These are phyloP conservation scores for Chaetomium globosum DNA, from an alignment of 2,329 filamentous ascomycete genomes.

Conservation along the genomic window DNA sequence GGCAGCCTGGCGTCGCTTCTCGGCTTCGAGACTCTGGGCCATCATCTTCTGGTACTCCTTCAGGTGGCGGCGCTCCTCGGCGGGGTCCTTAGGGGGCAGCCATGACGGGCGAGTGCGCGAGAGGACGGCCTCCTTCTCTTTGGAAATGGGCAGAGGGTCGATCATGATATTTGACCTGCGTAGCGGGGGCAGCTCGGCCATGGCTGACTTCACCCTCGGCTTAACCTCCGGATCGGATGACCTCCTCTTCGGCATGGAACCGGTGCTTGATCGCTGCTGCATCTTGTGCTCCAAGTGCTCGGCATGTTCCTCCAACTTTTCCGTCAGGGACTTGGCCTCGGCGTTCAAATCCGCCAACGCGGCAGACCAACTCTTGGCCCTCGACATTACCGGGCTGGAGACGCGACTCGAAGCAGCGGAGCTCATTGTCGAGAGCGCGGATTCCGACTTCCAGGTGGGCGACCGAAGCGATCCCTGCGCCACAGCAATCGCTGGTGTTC, in stretches of 20 bases:
- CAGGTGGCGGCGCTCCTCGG: slow-evolving; percentile 86
- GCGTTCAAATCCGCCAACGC: slow-evolving; percentile 68
- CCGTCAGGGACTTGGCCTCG: slow-evolving; percentile 74
- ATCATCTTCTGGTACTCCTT: slow-evolving; percentile 86
- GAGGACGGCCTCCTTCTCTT: slow-evolving; percentile 82
- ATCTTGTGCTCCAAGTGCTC: slow-evolving; percentile 60
- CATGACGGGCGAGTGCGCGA: slow-evolving; percentile 80
- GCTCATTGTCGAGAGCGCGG: slow-evolving; percentile 41
- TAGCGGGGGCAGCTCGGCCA: slow-evolving; percentile 69
- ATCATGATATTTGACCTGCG: slow-evolving; percentile 79
- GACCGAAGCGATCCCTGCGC: slow-evolving; percentile 64
- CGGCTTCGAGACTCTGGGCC: slow-evolving; percentile 62
- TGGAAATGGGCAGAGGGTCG: slow-evolving; percentile 79
- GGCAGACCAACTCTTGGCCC: slow-evolving; percentile 74
- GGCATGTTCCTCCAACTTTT: slow-evolving; percentile 78
- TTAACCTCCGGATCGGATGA: slow-evolving; percentile 49
- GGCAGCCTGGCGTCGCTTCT: slow-evolving; percentile 60
- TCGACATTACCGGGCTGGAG: slow-evolving; percentile 52
- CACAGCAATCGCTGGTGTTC: slow-evolving; percentile 61
- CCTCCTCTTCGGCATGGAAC: slow-evolving; percentile 45
- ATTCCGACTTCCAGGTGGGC: slow-evolving; percentile 56
- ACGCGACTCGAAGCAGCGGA: slow-evolving; percentile 41
- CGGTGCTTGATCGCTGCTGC: slow-evolving; percentile 43
- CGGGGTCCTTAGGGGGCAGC: slow-evolving; percentile 84
- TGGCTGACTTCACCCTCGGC: slow-evolving; percentile 64